phyloP scores from a whole-genome alignment of 106 monocot species.

The Agapanthus africanus region DNA sequence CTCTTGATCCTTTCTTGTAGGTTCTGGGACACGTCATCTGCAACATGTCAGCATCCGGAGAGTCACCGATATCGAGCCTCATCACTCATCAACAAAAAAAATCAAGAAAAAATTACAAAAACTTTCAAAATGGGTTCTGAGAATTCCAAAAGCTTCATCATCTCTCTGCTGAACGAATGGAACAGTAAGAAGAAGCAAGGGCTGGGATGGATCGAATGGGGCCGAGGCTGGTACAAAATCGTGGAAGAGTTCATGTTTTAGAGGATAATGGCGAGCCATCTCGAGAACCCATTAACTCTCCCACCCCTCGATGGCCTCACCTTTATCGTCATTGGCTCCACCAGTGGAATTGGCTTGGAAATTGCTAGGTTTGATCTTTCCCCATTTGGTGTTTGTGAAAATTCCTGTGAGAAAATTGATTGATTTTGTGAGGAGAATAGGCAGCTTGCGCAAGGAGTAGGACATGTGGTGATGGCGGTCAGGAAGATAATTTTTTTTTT shows the following conservation, averaged over 20 bases:
- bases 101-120: too few species aligned
- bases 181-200: conserved; percentile 34
- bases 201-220: conserved; percentile 89
- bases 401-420: too few species aligned
- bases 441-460: conserved; percentile 79
- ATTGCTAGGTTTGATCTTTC: conserved; percentile 51
- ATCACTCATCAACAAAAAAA: too few species aligned
- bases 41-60: too few species aligned
- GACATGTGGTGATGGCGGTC: conserved; percentile 95
- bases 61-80: too few species aligned
- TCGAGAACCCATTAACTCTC: conserved; percentile 62
- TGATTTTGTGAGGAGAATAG: too few species aligned
- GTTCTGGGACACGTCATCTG: too few species aligned
- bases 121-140: too few species aligned
- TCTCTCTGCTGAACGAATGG: not conserved
- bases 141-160: too few species aligned
- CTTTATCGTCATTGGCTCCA: conserved; percentile 77
- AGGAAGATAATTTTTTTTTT: too few species aligned
- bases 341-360: conserved; percentile 90
- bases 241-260: conserved; percentile 86
- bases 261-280: conserved; percentile 78
- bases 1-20: too few species aligned
- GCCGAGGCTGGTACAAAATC: conserved; percentile 59
- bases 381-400: not conserved
- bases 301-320: conserved; percentile 68